phyloP scores from a whole-genome alignment of 1,284 basidiomycete genomes.

The Kwoniella shivajii region DNA sequence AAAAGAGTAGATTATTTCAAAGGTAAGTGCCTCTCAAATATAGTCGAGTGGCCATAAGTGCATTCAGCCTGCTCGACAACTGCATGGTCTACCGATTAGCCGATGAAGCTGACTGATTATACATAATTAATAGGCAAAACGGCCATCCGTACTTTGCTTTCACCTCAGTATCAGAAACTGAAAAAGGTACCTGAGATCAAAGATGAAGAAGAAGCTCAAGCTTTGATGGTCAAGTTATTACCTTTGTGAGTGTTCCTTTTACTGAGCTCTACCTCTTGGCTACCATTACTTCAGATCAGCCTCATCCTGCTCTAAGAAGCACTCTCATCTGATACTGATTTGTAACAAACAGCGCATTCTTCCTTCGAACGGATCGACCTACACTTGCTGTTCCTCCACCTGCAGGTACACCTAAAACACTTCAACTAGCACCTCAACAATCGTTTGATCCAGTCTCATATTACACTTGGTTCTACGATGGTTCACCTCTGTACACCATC shows the following conservation, averaged over 20 bases:
- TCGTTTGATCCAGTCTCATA: conserved; percentile 71
- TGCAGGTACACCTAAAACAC: conserved; percentile 72
- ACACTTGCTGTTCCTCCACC: conserved; percentile 57
- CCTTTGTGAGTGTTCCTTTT: conserved; percentile 55
- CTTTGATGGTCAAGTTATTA: conserved; percentile 71
- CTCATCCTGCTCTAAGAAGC: no score
- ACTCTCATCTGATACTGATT: no score
- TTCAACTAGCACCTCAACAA: conserved; percentile 79
- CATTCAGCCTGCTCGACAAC: background rate
- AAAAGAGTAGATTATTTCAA: conserved; percentile 98
- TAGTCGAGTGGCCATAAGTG: background rate
- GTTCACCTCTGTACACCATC: conserved; percentile 89
- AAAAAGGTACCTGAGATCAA: conserved; percentile 79
- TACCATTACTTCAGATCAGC: background rate
- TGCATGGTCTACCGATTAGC: background rate
- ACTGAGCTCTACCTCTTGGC: no score
- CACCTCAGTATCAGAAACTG: conserved; percentile 85
- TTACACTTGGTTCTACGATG: conserved; percentile 97
- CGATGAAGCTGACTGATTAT: background rate
- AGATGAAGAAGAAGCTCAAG: conserved; percentile 74
- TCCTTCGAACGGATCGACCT: conserved; percentile 81
- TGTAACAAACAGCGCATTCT: conserved; percentile 74
- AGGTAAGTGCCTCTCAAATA: conserved; percentile 60
- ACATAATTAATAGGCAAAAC: conserved; percentile 68
- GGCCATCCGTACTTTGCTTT: conserved; percentile 86